Evolutionary conservation across 176 grass and related monocot genomes (phyloP).

Genomic region (Thalia dealbata): DNA sequence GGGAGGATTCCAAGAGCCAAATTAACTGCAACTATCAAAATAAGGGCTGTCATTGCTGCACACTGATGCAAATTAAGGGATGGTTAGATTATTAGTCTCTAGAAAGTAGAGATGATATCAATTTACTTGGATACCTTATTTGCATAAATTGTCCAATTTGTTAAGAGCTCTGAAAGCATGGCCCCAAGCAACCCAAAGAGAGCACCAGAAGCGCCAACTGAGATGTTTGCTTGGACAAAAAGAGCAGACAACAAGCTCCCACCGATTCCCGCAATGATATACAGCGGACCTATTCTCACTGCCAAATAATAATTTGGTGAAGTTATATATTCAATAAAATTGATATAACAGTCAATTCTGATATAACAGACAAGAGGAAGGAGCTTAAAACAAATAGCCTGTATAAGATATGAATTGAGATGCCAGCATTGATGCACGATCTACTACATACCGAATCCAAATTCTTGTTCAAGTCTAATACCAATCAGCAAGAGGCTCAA

Average conservation of each 20-base stretch:
- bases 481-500: conserved; percentile 77
- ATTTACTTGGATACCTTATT: conserved; percentile 49
- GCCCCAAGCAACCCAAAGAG: conserved; percentile 90
- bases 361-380: not conserved
- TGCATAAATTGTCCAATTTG: conserved; percentile 95
- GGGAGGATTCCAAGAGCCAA: conserved; percentile 79
- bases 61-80: conserved; percentile 29
- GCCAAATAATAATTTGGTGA: conserved; percentile 6
- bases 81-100: conserved; percentile 5
- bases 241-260: conserved; percentile 87
- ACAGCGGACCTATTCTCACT: conserved; percentile 84
- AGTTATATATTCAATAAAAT: not conserved
- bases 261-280: conserved; percentile 75
- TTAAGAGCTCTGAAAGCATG: conserved; percentile 93
- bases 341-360: not conserved
- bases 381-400: not conserved
- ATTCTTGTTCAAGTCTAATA: conserved; percentile 85
- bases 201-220: conserved; percentile 94
- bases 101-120: not conserved
- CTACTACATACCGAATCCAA: conserved; percentile 65
- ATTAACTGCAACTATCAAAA: conserved; percentile 67
- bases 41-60: conserved; percentile 60
- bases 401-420: not conserved
- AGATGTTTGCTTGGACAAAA: conserved; percentile 73
- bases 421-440: not conserved